Base-by-base conservation (phyloP, 495 filamentous ascomycete genomes). In the Trichoderma reesei region DNA sequence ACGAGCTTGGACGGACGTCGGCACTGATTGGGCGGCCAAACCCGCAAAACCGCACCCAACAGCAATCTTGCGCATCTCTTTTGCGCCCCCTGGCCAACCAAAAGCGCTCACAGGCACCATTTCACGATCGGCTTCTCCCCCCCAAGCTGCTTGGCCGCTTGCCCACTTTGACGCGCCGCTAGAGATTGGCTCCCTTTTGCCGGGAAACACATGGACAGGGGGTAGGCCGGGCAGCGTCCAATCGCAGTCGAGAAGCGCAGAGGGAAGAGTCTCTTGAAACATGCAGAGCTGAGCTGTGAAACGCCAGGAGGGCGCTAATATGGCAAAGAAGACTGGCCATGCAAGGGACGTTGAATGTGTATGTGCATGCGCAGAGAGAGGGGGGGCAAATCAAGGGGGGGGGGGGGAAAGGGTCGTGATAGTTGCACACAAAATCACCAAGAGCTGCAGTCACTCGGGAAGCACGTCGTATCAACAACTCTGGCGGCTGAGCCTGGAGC, bases 101-200 rank as follows among this genome's bases (percentile, higher is more conserved):
- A n/a, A n/a, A n/a, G n/a, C n/a, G n/a, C n/a, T n/a, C n/a, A n/a
- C n/a, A 33, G 20, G 51, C 51, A 13, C 10, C 51, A 10, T 9
- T 14, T 14, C 51, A 48, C 51, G 51, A 56, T 56, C 51, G 26
- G 51, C n/a, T n/a, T n/a, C n/a, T n/a, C n/a, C n/a, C 51, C 13
- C 8, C 51, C 51, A 56, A 56, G 14, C 26, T 33, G 26, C 51
- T 56, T 26, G n/a, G 7, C 16, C 16, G 42, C 16, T 46, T 14
- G 42, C 42, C 42, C 42, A 46, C 9, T n/a, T 14, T 3, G 16
- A 56, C 11, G 8, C 51, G 51, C 51, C 20, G 51, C 51, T 56
- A 56, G 26, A 56, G 51, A 56, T 56, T 56, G 51, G 51, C 51
- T 56, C 51, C 51, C 51, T 56, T 56, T 56, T 1, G 51, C 18